Conservation (phyloP, 768 basidiomycete genomes). For the Gloeophyllum trabeum region DNA sequence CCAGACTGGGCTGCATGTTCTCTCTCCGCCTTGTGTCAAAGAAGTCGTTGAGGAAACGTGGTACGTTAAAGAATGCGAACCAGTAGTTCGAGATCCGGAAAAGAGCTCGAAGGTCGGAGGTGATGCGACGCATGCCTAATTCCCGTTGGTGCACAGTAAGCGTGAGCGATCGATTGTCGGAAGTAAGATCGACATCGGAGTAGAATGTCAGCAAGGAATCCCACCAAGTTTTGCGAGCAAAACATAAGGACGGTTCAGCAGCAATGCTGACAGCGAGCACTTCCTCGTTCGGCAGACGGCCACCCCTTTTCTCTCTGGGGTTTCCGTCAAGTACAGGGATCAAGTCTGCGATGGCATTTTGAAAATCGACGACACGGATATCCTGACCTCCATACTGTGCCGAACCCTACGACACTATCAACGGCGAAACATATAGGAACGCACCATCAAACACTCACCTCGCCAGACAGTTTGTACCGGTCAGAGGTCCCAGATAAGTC, state of each 20-base stretch:
- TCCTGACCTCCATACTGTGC: neutral
- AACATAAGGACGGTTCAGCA: conserved; percentile 51
- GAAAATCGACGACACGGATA: neutral
- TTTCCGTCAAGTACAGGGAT: no score
- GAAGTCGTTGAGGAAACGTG: conserved; percentile 51
- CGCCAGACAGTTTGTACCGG: neutral
- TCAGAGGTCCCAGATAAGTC: neutral
- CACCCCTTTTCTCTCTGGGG: no score
- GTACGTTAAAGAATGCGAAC: conserved; percentile 67
- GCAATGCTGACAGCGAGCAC: no score
- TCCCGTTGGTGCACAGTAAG: conserved; percentile 34
- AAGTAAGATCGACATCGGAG: conserved; percentile 4
- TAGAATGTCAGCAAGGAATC: conserved; percentile 57
- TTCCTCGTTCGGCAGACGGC: no score
- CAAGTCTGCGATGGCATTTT: neutral
- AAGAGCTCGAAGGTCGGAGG: conserved; percentile 49
- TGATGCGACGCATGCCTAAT: conserved; percentile 30
- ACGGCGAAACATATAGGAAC: neutral
- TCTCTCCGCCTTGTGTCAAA: conserved; percentile 41
- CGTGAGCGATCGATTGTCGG: conserved; percentile 16
- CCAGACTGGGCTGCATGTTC: conserved; percentile 54
- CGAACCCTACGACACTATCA: neutral
- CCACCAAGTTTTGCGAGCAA: conserved; percentile 72
- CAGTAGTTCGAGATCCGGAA: conserved; percentile 58
- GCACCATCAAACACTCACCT: neutral